These are phyloP conservation scores for Pyrenophora graminea DNA, from an alignment of 2,329 filamentous ascomycete genomes.

Conservation along the genomic window DNA sequence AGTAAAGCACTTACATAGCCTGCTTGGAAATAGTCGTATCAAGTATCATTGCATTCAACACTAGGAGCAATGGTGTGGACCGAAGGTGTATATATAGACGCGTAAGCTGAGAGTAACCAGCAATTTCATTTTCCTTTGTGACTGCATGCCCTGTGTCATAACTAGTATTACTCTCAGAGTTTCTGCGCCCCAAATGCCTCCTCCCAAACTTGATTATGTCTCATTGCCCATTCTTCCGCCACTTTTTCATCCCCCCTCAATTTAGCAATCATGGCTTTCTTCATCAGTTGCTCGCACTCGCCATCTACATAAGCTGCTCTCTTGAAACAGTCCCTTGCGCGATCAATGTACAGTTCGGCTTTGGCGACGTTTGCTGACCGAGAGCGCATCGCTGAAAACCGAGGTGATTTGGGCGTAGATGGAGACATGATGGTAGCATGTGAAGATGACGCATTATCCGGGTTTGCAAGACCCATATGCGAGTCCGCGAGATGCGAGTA, in stretches of 20 bases:
- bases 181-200: conserved; percentile 18
- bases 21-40: conserved; percentile 5
- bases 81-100: conserved; percentile 29
- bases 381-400: conserved; percentile 14
- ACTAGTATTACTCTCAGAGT: not conserved
- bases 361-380: conserved; percentile 32
- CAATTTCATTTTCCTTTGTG: conserved; percentile 43
- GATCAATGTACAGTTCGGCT: conserved; percentile 43
- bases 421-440: not conserved
- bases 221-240: conserved; percentile 45
- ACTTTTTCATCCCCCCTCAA: conserved; percentile 55
- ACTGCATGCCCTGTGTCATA: conserved; percentile 11
- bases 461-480: conserved; percentile 75
- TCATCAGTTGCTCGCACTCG: conserved; percentile 78
- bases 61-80: conserved; percentile 4
- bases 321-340: conserved; percentile 57
- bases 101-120: conserved; percentile 29
- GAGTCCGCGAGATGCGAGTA: conserved; percentile 76
- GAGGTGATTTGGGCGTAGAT: conserved; percentile 1
- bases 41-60: conserved; percentile 3
- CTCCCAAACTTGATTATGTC: conserved; percentile 44
- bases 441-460: conserved; percentile 19
- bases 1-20: conserved; percentile 54
- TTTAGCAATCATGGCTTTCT: conserved; percentile 78
- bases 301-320: conserved; percentile 69